Evolutionary conservation across 2,329 filamentous ascomycete species (phyloP).

Genomic region (Fusarium concolor): DNA sequence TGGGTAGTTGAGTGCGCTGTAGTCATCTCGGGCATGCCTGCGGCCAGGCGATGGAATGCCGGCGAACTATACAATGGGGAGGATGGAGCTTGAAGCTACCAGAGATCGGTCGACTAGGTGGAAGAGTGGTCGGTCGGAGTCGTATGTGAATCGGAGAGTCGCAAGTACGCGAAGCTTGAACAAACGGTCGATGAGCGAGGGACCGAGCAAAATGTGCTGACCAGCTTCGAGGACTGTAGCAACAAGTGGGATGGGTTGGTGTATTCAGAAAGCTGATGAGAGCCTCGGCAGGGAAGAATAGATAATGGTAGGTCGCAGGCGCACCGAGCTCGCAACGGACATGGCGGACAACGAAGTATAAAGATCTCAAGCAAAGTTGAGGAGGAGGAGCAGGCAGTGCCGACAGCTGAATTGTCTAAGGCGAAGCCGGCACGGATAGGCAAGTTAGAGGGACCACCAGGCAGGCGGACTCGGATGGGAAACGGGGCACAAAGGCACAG

Average conservation of each 20-base stretch:
- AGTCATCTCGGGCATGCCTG: slow-evolving; percentile 38
- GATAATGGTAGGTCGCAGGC: slow-evolving; percentile 43
- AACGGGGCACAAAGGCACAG: slow-evolving; percentile 42
- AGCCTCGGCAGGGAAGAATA: slow-evolving; percentile 38
- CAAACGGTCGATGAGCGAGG: slow-evolving; percentile 21
- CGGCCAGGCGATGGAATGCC: slow-evolving; percentile 12
- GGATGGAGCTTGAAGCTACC: slow-evolving; percentile 7
- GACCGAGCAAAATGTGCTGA: slow-evolving; percentile 15
- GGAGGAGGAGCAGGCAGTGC: slow-evolving; percentile 19
- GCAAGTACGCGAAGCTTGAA: slow-evolving; percentile 11
- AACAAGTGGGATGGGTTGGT: slow-evolving; percentile 26
- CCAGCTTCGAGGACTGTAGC: slow-evolving; percentile 13
- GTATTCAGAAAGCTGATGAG: slow-evolving; percentile 36
- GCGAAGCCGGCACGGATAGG: slow-evolving; percentile 35
- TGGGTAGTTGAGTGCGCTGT: slow-evolving; percentile 42
- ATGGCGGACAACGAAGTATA: slow-evolving; percentile 39
- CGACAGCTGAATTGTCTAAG: slow-evolving; percentile 31
- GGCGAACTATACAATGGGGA: slow-evolving; percentile 5
- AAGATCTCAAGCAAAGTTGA: slow-evolving; percentile 14
- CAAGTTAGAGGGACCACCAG: slow-evolving; percentile 30
- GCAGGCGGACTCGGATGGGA: slow-evolving; percentile 32
- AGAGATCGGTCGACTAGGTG: slow-evolving; percentile 6
- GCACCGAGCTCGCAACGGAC: slow-evolving; percentile 44
- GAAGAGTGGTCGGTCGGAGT: slow-evolving; percentile 7
- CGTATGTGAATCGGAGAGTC: slow-evolving; percentile 11